Evolutionary conservation across 306 rosid genomes (phyloP).

Genomic region (Mucuna pruriens): DNA sequence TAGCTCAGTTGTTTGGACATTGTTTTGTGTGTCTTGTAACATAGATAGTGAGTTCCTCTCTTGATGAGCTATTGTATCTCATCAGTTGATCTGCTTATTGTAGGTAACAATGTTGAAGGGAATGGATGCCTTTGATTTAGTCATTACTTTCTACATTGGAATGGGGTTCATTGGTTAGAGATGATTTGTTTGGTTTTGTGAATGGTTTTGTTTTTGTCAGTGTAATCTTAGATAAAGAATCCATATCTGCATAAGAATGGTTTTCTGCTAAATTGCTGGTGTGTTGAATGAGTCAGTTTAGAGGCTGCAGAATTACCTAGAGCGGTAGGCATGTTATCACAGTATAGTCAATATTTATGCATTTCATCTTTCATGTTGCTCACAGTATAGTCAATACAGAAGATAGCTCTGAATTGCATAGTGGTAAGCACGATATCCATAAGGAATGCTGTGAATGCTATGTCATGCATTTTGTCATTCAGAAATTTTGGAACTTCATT

Average conservation of each 20-base stretch:
- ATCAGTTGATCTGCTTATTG: conserved; percentile 1
- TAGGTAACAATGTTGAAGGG: conserved; percentile 13
- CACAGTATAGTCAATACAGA: conserved; percentile 23
- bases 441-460: background rate
- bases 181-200: conserved; percentile 40
- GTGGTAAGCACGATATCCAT: conserved; percentile 23
- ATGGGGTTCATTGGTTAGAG: no score
- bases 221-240: conserved; percentile 32
- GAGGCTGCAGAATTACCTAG: conserved; percentile 33
- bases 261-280: conserved; percentile 34
- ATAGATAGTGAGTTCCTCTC: conserved; percentile 11
- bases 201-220: conserved; percentile 30
- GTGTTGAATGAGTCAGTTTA: conserved; percentile 36
- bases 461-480: conserved; percentile 26
- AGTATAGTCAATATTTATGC: background rate
- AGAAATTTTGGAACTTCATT: conserved; percentile 26
- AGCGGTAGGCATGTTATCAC: conserved; percentile 27
- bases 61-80: background rate
- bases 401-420: conserved; percentile 29
- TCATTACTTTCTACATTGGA: conserved; percentile 26
- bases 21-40: conserved; percentile 21
- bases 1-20: conserved; percentile 17
- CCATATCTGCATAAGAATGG: conserved; percentile 21
- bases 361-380: conserved; percentile 15
- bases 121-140: conserved; percentile 32